Evolutionary conservation across 2,329 filamentous ascomycete species (phyloP).

Genomic region (Myriangium duriaei): DNA sequence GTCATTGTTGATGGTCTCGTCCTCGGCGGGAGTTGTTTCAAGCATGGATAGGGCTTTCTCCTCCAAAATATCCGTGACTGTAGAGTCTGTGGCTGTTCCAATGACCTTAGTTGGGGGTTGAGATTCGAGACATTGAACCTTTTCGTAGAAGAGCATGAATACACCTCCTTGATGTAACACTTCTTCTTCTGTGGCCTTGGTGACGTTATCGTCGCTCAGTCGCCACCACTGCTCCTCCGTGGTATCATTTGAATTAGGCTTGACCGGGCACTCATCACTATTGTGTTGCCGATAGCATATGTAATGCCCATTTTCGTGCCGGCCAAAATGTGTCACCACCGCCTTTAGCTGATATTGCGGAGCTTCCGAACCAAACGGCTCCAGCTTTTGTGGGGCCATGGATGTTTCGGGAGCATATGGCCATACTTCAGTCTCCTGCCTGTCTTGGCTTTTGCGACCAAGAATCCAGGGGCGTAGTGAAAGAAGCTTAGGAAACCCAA

Average conservation of each 20-base stretch:
- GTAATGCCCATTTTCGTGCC: conserved; percentile 93
- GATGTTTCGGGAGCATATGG: conserved; percentile 53
- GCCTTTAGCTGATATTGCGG: conserved; percentile 61
- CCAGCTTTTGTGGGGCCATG: conserved; percentile 47
- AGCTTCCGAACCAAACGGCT: background rate
- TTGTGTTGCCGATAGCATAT: conserved; percentile 74
- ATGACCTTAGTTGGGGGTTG: too few relatives aligned
- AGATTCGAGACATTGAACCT: conserved; percentile 19
- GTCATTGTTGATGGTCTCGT: too few relatives aligned
- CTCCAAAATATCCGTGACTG: too few relatives aligned
- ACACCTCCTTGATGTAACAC: conserved; percentile 69
- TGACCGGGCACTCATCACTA: conserved; percentile 6
- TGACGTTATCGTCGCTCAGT: conserved; percentile 79
- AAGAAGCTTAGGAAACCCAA: conserved; percentile 61
- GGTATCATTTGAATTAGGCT: conserved; percentile 12
- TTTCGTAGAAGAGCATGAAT: conserved; percentile 97
- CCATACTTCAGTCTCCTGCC: conserved; percentile 50
- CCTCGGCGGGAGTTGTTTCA: too few relatives aligned
- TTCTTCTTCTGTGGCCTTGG: conserved; percentile 55
- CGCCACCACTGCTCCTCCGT: conserved; percentile 62
- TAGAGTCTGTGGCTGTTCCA: too few relatives aligned
- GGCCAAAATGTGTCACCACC: conserved; percentile 76
- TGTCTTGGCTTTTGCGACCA: conserved; percentile 38
- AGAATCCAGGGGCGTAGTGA: conserved; percentile 79
- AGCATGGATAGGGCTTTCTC: too few relatives aligned